Base-by-base conservation (phyloP, 2,329 filamentous ascomycete genomes). In the Hirsutella rhossiliensis region DNA sequence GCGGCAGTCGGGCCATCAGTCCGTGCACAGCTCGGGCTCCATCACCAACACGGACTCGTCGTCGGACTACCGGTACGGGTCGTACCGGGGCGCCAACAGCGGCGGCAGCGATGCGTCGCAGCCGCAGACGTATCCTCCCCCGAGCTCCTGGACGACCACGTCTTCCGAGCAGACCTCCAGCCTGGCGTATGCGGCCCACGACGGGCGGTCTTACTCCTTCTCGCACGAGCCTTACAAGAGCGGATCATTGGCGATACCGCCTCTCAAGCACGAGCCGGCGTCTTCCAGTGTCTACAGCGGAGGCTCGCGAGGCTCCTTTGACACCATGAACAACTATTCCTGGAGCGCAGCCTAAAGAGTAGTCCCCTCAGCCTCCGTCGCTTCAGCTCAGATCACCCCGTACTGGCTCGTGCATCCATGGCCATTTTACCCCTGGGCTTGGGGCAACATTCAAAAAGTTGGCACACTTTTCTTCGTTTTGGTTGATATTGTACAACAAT, bases 1-100 rank as follows among this genome's bases (percentile, higher is more conserved):
- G 1, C 68, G 76, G 3, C 71, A 76, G 47, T 64, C 62, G 11
- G 70, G 65, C 55, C 72, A 78, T 49, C 71, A 72, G 42, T 76
- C 75, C 1, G 63, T 76, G 30, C 71, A 74, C 46, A 71, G 69
- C 52, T 59, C 61, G 12, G 62, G 66, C 34, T 73, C 74, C 19
- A 61, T 75, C 29, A 61, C 65, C 31, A 68, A 66, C 54, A 44
- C 45, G 41, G 73, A 76, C 36, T 56, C 66, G 4, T 62, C 72
- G 0, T 64, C 68, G 19, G 75, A 79, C 53, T 79, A 79, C 54
- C 69, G 76, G 43, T 79, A 78, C 49, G 70, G 72, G 3, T 66
- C 73, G 3, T 66, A 62, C 45, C 19, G 41, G 53, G 56, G 12
- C 15, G 34, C 34, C 34, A 37, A 37, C 34, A 11, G 34, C 7